Conservation (phyloP, 805 yeast genomes). For the Blastobotrys peoriensis region DNA sequence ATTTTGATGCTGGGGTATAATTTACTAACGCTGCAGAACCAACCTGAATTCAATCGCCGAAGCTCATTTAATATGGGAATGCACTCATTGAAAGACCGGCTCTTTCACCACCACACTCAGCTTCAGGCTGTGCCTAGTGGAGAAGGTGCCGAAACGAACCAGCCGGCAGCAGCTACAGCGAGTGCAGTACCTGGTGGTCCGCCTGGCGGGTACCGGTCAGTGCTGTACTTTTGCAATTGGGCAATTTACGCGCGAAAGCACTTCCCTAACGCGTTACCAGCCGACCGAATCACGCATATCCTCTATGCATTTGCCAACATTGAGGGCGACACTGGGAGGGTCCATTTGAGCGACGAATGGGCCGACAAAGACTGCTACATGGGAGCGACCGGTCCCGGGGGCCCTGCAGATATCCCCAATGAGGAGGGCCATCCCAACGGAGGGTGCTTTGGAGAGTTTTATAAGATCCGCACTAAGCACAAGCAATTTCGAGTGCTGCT, state of each 20-base stretch:
- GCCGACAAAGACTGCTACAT: conserved; percentile 42
- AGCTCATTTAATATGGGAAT: no score
- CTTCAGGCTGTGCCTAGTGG: no score
- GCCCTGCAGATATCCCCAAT: background rate
- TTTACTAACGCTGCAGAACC: no score
- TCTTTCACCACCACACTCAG: no score
- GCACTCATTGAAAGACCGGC: background rate
- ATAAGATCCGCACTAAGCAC: conserved; percentile 38
- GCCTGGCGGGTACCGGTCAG: conserved; percentile 14
- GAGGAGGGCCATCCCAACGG: conserved; percentile 7
- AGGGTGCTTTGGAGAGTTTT: conserved; percentile 50
- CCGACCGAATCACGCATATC: conserved; percentile 52
- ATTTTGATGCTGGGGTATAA: no score
- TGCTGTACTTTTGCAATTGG: conserved; percentile 40
- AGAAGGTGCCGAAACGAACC: no score
- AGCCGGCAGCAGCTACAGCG: no score
- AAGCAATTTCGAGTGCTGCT: conserved; percentile 50
- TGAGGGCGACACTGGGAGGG: conserved; percentile 46
- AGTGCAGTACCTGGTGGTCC: no score
- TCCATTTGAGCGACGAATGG: conserved; percentile 56
- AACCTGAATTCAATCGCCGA: no score
- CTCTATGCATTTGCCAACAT: conserved; percentile 73
- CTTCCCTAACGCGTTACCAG: conserved; percentile 57
- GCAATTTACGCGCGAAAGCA: conserved; percentile 57
- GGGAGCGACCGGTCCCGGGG: conserved; percentile 12